A percentile compares a stretch with the other conserved stretches of the same genome.
phyloP scores from a whole-genome alignment of 768 basidiomycete genomes.

The Hebeloma cylindrosporum region DNA sequence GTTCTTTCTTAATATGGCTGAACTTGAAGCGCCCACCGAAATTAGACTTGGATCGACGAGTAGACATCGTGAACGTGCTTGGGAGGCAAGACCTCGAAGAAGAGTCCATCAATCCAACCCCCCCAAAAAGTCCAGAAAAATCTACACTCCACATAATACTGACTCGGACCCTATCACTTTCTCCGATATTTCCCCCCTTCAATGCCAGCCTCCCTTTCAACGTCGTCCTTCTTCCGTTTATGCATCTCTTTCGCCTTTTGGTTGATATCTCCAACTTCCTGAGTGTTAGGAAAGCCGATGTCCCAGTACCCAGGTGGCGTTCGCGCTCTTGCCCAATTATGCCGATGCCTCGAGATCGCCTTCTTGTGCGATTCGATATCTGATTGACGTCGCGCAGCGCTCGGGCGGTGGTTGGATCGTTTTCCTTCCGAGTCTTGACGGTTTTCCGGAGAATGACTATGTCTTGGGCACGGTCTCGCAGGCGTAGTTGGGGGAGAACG shows the following conservation, averaged over 20 bases:
- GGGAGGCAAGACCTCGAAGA: too few species aligned
- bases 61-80: too few species aligned
- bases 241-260: constrained; percentile 71
- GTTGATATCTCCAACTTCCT: constrained; percentile 78
- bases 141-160: background rate
- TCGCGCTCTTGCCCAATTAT: constrained; percentile 64
- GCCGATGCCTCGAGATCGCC: constrained; percentile 69
- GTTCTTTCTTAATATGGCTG: too few species aligned
- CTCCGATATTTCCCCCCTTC: constrained; percentile 41
- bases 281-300: constrained; percentile 87
- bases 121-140: background rate
- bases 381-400: constrained; percentile 17
- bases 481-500: constrained; percentile 52
- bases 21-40: too few species aligned
- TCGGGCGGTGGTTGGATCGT: constrained; percentile 12
- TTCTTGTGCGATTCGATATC: constrained; percentile 59
- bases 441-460: constrained; percentile 14
- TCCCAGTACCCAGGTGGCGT: constrained; percentile 91
- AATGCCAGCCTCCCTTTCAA: constrained; percentile 61
- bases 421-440: constrained; percentile 4
- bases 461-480: constrained; percentile 29
- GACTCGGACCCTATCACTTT: constrained; percentile 15
- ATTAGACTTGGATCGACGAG: too few species aligned
- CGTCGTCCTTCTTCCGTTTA: constrained; percentile 53
- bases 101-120: too few species aligned